Evolutionary conservation across 345 rosid genomes (phyloP).

Genomic region (Eucalyptus regnans): DNA sequence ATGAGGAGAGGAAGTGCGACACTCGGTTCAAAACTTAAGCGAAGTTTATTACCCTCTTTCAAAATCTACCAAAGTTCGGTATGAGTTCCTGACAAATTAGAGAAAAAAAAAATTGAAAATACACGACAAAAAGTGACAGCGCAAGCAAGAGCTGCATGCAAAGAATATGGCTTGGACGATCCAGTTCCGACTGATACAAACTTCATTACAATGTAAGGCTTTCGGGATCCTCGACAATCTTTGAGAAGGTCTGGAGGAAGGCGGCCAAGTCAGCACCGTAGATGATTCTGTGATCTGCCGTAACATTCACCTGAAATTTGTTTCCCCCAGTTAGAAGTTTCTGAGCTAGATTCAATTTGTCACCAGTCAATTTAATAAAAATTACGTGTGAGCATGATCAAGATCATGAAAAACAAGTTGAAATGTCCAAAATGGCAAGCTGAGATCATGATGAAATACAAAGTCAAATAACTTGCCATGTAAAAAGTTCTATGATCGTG

Average conservation of each 20-base stretch:
- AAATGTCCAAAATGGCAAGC: neutral
- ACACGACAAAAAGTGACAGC: neutral
- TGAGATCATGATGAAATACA: neutral
- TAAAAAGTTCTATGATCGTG: neutral
- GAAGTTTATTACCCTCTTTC: neutral
- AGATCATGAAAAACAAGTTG: neutral
- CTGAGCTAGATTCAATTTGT: neutral
- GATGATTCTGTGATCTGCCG: slow-evolving; percentile 86
- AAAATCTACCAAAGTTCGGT: neutral
- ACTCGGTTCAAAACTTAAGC: neutral
- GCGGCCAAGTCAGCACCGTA: slow-evolving; percentile 97
- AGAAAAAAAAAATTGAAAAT: neutral
- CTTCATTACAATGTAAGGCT: slow-evolving; percentile 53
- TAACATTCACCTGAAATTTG: slow-evolving; percentile 74
- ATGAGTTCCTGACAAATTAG: neutral
- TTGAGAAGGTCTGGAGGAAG: slow-evolving; percentile 84
- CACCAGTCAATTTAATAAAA: neutral
- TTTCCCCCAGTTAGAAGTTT: neutral
- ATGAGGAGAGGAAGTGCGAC: neutral
- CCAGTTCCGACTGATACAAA: neutral
- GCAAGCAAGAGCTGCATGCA: neutral
- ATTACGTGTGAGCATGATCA: neutral
- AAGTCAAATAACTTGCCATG: neutral
- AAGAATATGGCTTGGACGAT: neutral
- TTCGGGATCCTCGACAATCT: slow-evolving; percentile 79